Base-by-base conservation (phyloP, 805 yeast genomes). In the Teunomyces atbi region DNA sequence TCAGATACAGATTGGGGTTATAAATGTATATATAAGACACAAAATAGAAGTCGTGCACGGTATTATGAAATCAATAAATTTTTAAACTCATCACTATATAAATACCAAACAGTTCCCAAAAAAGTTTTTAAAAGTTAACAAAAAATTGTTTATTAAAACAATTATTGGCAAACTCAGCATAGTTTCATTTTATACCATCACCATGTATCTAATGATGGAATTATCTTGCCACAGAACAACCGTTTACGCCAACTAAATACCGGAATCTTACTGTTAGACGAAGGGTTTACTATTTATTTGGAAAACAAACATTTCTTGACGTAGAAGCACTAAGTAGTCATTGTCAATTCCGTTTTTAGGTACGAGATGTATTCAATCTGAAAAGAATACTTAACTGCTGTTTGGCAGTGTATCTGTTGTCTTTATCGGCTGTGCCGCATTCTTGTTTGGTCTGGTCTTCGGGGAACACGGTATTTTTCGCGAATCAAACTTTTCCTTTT, bases 181-280 rank as follows among this genome's bases (percentile, higher is more conserved):
- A 71, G 76, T 71, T 69, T 71, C 76, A 67, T 70, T 62, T 48
- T 52, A 64, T 65, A 62, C 64, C 45, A 38, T 45, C 19, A 42
- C 60, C 54, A 55, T 68, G 71, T 66, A 65, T 63, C 57, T 49
- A 66, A 70, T 68, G 76, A 70, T 70, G 76, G 76, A 69, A 66
- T 63, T 65, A 41, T 51, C 59, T 66, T 70, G 76, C 74, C 76
- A 62, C 45, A 70, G 62, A 69, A 34, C 50, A 54, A 52, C 11
- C 53, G 55, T 58, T 56, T 59, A 53, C 55, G 51, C 61, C 50
- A 49, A 35, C 46, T 50, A 54, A 60, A 66, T 60, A 66, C 58
- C 59, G 49, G 32, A 39, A 40, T 48, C 48, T 40, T 28, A 38
- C 27, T 40, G 28, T 47, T 46, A 28, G 28, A 44, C 48, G 48